Evolutionary conservation across 495 filamentous ascomycete species (phyloP), one percentile per base, ranked within the genome.

Genomic region (Neurospora sp.): DNA sequence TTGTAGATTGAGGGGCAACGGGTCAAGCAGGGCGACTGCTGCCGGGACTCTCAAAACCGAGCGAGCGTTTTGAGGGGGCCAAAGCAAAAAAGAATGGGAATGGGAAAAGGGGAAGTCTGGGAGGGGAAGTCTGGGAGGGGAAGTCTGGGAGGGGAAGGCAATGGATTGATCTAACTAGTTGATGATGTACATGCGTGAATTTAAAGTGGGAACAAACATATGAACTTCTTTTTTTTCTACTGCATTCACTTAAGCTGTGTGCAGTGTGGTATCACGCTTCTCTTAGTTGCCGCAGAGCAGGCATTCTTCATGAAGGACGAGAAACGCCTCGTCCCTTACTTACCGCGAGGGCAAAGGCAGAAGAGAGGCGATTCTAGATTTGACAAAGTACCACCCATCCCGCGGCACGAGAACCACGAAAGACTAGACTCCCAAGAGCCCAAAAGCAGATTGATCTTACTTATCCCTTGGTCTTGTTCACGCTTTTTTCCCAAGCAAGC

Each of bases 1-100:
- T 70, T 66, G 81, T 84, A 84, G 84, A 85, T 84, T 79, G 83
- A 85, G 83, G 82, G 83, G 77, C 77, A 81, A 82, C 75, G 80
- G 83, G 79, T 83, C 78, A 82, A 85, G 82, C 70, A 53, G 78
- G 77, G 74, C 82, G 83, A 78, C 78, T 82, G 80, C 74, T 78
- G 81, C 81, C 82, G 40, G 73, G 69, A 22, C 59, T 59, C 39
- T 37, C 46, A 35, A 41, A 40, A 68, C 48, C 70, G 27, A 27
- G 37, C 22, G 59, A 20, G 1, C 12, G 27, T 66, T 66, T 66
- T 37, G 27, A 37, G 53, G 27, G 53, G 27, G 3, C 53, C 53
- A 35, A 66, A 66, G 53, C 27, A 14, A 1, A 59, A 61, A 35
- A 44, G 35, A 37, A 37, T 37, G 35, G 35, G 53, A 66, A 66